A percentile compares a stretch with the other conserved stretches of the same genome.
Conservation (phyloP, 176 grass and related monocot genomes). For the Ensete glaucum region DNA sequence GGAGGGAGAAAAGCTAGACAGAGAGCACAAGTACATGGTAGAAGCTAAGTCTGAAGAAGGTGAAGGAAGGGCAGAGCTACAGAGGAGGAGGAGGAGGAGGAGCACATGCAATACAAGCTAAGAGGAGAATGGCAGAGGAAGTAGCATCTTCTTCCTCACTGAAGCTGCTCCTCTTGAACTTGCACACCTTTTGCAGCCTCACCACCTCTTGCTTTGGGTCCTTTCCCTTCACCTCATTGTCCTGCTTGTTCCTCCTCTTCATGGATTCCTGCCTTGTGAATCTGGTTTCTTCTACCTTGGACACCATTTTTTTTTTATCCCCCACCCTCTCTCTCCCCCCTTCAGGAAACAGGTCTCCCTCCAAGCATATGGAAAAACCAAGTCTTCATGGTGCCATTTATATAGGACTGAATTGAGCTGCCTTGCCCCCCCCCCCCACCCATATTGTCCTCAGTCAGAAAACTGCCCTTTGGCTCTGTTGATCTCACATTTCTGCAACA, state of each 20-base stretch:
- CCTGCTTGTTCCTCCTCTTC: conserved; percentile 12
- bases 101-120: conserved; percentile 64
- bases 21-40: too few species aligned
- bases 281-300: conserved; percentile 8
- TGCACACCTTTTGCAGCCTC: conserved; percentile 62
- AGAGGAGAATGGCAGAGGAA: conserved; percentile 63
- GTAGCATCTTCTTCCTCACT: conserved; percentile 64
- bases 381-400: background rate
- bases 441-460: background rate
- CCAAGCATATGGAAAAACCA: conserved; percentile 3
- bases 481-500: background rate
- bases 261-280: conserved; percentile 20
- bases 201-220: conserved; percentile 19
- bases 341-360: background rate
- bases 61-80: background rate
- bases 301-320: conserved; percentile 11
- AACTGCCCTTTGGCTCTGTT: background rate
- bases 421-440: too few species aligned
- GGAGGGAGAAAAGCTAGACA: too few species aligned
- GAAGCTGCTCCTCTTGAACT: conserved; percentile 89
- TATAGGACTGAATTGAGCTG: background rate
- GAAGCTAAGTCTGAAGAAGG: too few species aligned
- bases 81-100: conserved; percentile 15
- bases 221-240: conserved; percentile 12
- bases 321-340: background rate